Evolutionary conservation across 2,329 filamentous ascomycete species (phyloP), one percentile per base, ranked within the genome.

Genomic region (Sporothrix protearum): DNA sequence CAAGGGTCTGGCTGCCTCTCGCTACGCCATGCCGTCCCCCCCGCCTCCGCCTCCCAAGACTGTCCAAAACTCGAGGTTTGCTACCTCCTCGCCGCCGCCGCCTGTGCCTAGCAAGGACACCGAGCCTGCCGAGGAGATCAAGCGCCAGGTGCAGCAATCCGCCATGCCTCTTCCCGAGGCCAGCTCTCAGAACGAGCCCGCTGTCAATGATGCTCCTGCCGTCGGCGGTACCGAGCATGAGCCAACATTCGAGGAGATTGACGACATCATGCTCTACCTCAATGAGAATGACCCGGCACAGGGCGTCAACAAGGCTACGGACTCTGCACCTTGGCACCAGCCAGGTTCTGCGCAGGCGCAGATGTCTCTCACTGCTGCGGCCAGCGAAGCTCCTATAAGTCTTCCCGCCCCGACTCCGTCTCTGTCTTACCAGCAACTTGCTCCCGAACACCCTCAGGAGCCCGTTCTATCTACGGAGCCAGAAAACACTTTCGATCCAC

Each of bases 191-290:
- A 39, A 42, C 6, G 72, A 73, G 33, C 36, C 16, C 0, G 75
- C 74, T n/a, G 75, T 75, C 22, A 39, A 55, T 12, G 69, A 68
- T 25, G 33, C n/a, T 16, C 77, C 33, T n/a, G 77, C 75, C 28
- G 71, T 10, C 12, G 75, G 73, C n/a, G 74, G 77, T 28, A 74
- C 76, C 3, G 77, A 78, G 7, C 76, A 77, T 25, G 83, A 84
- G 73, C 84, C 83, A 7, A 87, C 90, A 0, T 92, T 92, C 76
- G 91, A 95, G 75, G 94, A 97, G 78, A 94, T 97, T 77, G 94
- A 97, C 82, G 93, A 91, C 59, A 89, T 97, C 69, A 97, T 98
- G 93, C 88, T 91, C 75, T 91, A 96, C 73, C 86, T 97, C 76
- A 91, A 93, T 76, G 87, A 90, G 72, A 88, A 85, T 64, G 89